Percentiles rank a stretch among this genome's conserved stretches.
These are phyloP conservation scores for Grosmannia serpens DNA, from an alignment of 2,329 filamentous ascomycete genomes.

Conservation along the genomic window DNA sequence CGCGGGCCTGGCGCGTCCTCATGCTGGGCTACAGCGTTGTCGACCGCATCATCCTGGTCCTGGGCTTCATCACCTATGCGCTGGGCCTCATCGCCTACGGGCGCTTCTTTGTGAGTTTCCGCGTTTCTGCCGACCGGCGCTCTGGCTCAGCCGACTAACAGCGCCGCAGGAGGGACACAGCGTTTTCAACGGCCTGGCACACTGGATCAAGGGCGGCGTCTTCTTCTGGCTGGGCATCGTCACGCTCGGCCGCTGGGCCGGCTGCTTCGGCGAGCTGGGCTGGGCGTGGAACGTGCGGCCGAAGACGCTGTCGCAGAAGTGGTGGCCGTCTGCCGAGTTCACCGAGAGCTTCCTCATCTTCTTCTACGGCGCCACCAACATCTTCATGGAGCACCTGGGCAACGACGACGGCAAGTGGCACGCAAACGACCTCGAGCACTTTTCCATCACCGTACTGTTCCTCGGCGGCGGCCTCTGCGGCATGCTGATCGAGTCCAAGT, in stretches of 20 bases:
- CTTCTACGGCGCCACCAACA: constrained; percentile 77
- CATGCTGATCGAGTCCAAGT: constrained; percentile 71
- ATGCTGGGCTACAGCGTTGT: constrained; percentile 52
- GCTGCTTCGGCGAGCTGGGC: constrained; percentile 78
- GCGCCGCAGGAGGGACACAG: constrained; percentile 45
- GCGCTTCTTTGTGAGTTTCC: constrained; percentile 66
- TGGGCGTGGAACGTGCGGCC: constrained; percentile 94
- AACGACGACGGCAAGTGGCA: constrained; percentile 59
- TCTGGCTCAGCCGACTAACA: not conserved
- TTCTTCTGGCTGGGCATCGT: constrained; percentile 90
- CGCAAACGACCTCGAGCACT: constrained; percentile 74
- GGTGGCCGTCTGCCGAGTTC: constrained; percentile 76
- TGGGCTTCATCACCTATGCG: constrained; percentile 63
- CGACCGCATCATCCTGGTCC: constrained; percentile 64
- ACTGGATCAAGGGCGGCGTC: constrained; percentile 88
- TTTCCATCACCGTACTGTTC: constrained; percentile 88
- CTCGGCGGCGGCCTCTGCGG: constrained; percentile 74
- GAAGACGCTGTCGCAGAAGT: constrained; percentile 39
- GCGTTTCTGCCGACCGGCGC: not conserved
- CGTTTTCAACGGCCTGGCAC: constrained; percentile 77
- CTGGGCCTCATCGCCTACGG: constrained; percentile 68
- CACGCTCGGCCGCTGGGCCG: constrained; percentile 80
- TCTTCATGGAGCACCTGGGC: constrained; percentile 83
- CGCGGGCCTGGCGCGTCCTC: constrained; percentile 45
- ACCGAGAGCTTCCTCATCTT: constrained; percentile 84